Base-by-base conservation (phyloP, 768 basidiomycete genomes). In the Ramaria rubella region DNA sequence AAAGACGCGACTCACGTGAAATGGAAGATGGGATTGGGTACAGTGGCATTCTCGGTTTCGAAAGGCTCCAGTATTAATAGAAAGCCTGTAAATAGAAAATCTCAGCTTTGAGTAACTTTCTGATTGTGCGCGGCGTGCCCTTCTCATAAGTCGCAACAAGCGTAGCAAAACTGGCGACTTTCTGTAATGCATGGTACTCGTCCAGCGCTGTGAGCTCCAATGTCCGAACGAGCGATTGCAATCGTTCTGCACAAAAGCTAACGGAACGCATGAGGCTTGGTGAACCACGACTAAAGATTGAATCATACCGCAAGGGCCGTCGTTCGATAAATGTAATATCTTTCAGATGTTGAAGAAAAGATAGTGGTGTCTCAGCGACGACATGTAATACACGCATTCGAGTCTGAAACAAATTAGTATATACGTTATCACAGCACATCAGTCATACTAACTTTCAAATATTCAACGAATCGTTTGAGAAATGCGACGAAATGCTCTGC, bases 401-500 rank as follows among this genome's bases (percentile, higher is more conserved):
- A 17, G 95, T 98, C 94, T 97, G 63, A 14, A 57, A 23, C 52
- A 52, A 38, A 15, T 49, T 45, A 44, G n/a, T 27, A 42, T 26
- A 55, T 36, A 46, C 38, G 11, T 9, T 26, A 17, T n/a, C 51
- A 44, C 12, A 26, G 23, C 48, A 42, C 34, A 19, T 17, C 45
- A 31, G 33, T 23, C 17, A 2, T n/a, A 21, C 64, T 17, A 50
- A 93, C 95, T 81, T 98, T 99, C 52, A 99, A 80, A 70, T 99
- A 99, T 72, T 99, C 96, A 24, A 99, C 93, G 66, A 99, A 96
- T 52, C 96, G 85, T 70, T 95, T 97, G 59, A 99, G 72, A 73
- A 99, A 99, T 0, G 96, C 95, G 15, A 97, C 92, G 64, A 99
- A 99, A 72, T 99, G 96, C 67, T 99, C 96, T 0, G 96, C 96